Conservation (phyloP, 495 filamentous ascomycete genomes). For the Penicillium parvum region DNA sequence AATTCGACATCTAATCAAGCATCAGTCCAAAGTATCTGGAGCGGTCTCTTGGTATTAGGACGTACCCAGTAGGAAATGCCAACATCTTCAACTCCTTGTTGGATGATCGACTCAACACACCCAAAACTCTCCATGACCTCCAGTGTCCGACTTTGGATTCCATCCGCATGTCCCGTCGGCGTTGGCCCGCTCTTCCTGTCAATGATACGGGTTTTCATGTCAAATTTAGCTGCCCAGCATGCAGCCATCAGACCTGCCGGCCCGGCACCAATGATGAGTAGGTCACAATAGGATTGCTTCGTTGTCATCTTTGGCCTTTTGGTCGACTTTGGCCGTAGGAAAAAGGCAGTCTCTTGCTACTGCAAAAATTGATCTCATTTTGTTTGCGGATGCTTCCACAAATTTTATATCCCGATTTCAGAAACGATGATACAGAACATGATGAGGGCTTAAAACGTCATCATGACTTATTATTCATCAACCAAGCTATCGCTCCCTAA, state of each 20-base stretch:
- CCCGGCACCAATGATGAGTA: constrained; percentile 55
- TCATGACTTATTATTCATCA: no score
- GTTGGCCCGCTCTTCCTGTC: constrained; percentile 50
- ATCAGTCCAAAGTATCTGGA: no score
- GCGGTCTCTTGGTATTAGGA: no score
- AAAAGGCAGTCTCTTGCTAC: no score
- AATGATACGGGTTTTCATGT: constrained; percentile 48
- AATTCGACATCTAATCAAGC: no score
- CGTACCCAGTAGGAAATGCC: constrained; percentile 53
- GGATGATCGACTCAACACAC: constrained; percentile 54
- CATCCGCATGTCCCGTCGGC: constrained; percentile 61
- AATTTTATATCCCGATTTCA: no score
- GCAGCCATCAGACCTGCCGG: constrained; percentile 57
- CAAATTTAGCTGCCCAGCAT: constrained; percentile 51
- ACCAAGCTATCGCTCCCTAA: no score
- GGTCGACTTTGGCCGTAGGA: no score
- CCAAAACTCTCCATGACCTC: constrained; percentile 70
- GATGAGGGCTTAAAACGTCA: no score
- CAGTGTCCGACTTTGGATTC: constrained; percentile 63
- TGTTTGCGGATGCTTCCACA: no score
- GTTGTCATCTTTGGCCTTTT: not conserved
- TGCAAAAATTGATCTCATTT: no score
- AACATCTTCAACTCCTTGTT: constrained; percentile 55
- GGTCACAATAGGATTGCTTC: constrained; percentile 22
- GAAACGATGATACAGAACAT: no score